A percentile compares a stretch with the other conserved stretches of the same genome.
Conservation (phyloP, 306 rosid species). For the Acacia confusa region DNA sequence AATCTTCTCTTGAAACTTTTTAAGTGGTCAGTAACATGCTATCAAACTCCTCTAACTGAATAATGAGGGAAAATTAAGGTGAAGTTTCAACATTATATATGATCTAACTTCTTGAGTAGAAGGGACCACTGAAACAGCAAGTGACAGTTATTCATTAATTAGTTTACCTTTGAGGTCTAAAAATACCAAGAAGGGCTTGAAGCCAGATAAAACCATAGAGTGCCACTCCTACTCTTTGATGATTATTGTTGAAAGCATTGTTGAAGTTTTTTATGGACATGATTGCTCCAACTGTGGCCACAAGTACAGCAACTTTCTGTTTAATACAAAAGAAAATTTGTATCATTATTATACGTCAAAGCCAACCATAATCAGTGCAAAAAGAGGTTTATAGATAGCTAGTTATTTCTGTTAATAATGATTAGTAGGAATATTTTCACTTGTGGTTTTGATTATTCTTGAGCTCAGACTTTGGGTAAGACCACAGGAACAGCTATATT, state of each 20-base stretch:
- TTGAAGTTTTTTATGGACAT: constrained; percentile 77
- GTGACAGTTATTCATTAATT: background rate
- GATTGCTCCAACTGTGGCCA: constrained; percentile 74
- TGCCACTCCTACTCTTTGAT: constrained; percentile 74
- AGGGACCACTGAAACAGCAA: background rate
- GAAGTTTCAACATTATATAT: background rate
- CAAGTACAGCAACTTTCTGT: constrained; percentile 60
- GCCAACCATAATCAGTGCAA: constrained; percentile 3
- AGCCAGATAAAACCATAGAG: constrained; percentile 78
- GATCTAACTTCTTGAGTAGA: background rate
- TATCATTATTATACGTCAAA: background rate
- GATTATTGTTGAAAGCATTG: constrained; percentile 69
- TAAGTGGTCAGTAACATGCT: background rate
- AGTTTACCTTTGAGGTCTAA: constrained; percentile 62
- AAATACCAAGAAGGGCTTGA: constrained; percentile 61
- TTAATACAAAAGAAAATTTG: constrained; percentile 14
- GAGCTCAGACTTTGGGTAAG: background rate
- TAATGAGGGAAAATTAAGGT: background rate
- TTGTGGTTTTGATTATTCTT: background rate
- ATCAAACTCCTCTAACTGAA: background rate
- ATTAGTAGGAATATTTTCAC: background rate
- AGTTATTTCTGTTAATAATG: constrained; percentile 2
- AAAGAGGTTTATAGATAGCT: background rate
- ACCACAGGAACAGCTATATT: background rate
- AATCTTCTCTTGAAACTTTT: background rate